phyloP scores from a whole-genome alignment of 441 rosid species.

The Euphorbia celastroides region DNA sequence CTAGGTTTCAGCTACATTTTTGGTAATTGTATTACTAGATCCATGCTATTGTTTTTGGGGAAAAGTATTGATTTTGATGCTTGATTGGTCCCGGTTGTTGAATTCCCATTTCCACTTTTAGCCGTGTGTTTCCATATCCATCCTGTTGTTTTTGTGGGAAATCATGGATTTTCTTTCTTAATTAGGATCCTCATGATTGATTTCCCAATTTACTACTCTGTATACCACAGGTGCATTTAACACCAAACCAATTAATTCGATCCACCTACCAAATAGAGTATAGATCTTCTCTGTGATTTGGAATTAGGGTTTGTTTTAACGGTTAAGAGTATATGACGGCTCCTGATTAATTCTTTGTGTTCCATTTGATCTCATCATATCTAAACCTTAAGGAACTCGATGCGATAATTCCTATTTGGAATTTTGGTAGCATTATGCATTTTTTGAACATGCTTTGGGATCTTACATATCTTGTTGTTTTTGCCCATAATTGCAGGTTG shows the following conservation, averaged over 20 bases:
- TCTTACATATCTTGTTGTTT: conserved; percentile 3
- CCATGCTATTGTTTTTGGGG: background rate
- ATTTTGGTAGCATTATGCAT: background rate
- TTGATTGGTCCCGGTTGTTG: background rate
- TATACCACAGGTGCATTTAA: background rate
- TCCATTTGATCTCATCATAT: background rate
- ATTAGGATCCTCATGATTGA: too few relatives aligned
- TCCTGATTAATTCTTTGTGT: too few relatives aligned
- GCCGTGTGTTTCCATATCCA: background rate
- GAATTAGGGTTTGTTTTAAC: background rate
- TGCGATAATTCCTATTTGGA: too few relatives aligned
- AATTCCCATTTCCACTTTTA: background rate
- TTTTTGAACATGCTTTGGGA: background rate
- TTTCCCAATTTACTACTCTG: background rate
- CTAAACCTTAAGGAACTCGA: background rate
- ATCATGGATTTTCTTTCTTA: background rate
- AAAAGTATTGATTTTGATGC: background rate
- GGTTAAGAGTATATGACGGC: background rate
- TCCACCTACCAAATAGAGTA: background rate
- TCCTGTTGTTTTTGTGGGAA: background rate
- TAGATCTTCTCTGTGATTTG: background rate
- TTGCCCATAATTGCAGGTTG: conserved; percentile 40
- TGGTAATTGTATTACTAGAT: background rate
- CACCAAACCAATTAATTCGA: background rate
- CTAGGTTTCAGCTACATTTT: background rate